Evolutionary conservation across 345 rosid genomes (phyloP).

Genomic region (Rhodomyrtus tomentosa): DNA sequence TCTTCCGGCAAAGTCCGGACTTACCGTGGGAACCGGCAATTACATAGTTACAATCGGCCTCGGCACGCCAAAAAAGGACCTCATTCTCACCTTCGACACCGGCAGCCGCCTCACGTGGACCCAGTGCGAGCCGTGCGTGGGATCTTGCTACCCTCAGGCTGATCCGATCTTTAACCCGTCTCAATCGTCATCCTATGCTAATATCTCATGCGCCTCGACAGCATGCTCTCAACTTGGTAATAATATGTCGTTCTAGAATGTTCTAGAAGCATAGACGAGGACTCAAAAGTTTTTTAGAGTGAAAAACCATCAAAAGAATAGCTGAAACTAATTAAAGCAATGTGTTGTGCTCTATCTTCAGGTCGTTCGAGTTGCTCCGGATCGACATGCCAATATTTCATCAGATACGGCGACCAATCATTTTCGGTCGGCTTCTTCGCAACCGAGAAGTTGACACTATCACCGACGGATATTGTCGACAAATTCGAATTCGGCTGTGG

Average conservation of each 20-base stretch:
- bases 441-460: not conserved
- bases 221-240: not conserved
- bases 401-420: slow-evolving; percentile 5
- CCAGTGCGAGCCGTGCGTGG: slow-evolving; percentile 12
- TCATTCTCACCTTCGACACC: slow-evolving; percentile 11
- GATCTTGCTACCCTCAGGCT: slow-evolving; percentile 6
- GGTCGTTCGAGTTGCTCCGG: slow-evolving; percentile 3
- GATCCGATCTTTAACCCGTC: slow-evolving; percentile 8
- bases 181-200: slow-evolving; percentile 5
- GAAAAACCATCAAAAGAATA: not conserved
- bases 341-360: not conserved
- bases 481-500: slow-evolving; percentile 20
- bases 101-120: slow-evolving; percentile 25
- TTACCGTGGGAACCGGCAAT: not conserved
- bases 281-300: not conserved
- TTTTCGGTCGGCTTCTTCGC: slow-evolving; percentile 1
- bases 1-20: not conserved
- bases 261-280: not conserved
- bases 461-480: not conserved
- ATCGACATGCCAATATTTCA: slow-evolving; percentile 4
- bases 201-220: not conserved
- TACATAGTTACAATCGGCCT: slow-evolving; percentile 7
- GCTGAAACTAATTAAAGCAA: not conserved
- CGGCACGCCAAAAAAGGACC: slow-evolving; percentile 1
- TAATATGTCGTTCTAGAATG: not conserved